Base-by-base conservation (phyloP, 2,329 filamentous ascomycete genomes). In the Hymenotorrendiella dingleyae region DNA sequence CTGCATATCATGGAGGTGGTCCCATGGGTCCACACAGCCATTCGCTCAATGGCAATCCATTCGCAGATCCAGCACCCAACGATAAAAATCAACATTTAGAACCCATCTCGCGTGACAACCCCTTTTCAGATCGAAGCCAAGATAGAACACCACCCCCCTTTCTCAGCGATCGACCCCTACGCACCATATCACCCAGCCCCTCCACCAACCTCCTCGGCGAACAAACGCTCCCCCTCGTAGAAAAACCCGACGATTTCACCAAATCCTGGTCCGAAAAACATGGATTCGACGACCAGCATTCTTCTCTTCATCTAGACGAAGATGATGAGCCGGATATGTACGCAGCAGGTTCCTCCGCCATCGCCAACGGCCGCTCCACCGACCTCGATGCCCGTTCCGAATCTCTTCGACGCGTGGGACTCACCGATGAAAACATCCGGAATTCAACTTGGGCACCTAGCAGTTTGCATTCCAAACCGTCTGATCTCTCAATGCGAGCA, bases 161-260 rank as follows among this genome's bases (percentile, higher is more conserved):
- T 30, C 33, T 9, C 20, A 36, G 16, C 19, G 32, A 10, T 21
- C 39, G 5, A n/a, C n/a, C n/a, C n/a, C n/a, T 28, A 28, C 16
- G 19, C 24, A 16, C 33, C 40, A 20, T 6, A 24, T 23, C 19
- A 23, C 9, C 17, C 28, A n/a, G 29, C 33, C 8, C 40, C 40
- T 4, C 36, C 40, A 17, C 38, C 38, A 30, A 21, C n/a, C 5
- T 24, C 12, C 29, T 12, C 38, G 21, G n/a, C n/a, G 30, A 30
- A 14, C 30, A 28, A 23, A 28, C 16, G 9, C 10, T 35, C 23
- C 39, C 39, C n/a, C 12, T 35, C 11, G 39, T 42, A 22, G 28
- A 28, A 6, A 32, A 42, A 24, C 32, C 34, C 14, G 45, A 52
- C 11, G 46, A 54, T 34, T 51, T 51, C 36, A 43, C 48, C 12